Base-by-base conservation (phyloP, 2,329 filamentous ascomycete genomes). In the Beauveria medogensis region DNA sequence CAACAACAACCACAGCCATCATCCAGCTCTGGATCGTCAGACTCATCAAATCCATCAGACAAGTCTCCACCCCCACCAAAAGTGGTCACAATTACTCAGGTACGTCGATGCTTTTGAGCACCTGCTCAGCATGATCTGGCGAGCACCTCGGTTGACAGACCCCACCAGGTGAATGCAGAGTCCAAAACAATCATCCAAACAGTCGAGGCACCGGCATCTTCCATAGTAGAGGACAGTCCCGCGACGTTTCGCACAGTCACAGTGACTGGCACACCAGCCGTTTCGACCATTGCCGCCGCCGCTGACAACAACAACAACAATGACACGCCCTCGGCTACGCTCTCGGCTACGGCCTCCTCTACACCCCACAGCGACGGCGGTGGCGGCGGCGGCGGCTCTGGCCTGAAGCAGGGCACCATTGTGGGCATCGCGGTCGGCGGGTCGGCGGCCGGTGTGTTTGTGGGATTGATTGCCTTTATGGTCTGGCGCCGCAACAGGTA, bases 401-500 rank as follows among this genome's bases (percentile, higher is more conserved):
- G 40, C 24, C 46, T 58, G 55, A 58, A 58, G 46, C 46, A 47
- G 20, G 46, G 44, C 24, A 26, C 55, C 24, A 50, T 58, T 16
- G 55, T 34, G 16, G 55, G 55, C 55, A 58, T 58, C 44, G 55
- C 46, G 3, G 28, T 58, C 22, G 55, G 55, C 55, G 46, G 55
- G 46, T 58, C 55, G 9, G 55, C 55, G 18, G 55, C 46, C 5
- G 55, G 44, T 10, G 30, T 58, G 8, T 58, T 40, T n/a, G 6
- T 50, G 46, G 55, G 55, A 1, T 34, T 58, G 44, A 24, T 26
- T 5, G 44, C 46, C 5, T 43, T 58, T 16, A 26, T 58, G 22
- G 5, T 58, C 2, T 58, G 55, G 55, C 55, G 55, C 10, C 55
- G 55, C 43, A 43, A 18, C 46, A 41, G 14, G 55, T 47, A 58